phyloP scores from a whole-genome alignment of 306 rosid species.

The Canavalia gladiata region DNA sequence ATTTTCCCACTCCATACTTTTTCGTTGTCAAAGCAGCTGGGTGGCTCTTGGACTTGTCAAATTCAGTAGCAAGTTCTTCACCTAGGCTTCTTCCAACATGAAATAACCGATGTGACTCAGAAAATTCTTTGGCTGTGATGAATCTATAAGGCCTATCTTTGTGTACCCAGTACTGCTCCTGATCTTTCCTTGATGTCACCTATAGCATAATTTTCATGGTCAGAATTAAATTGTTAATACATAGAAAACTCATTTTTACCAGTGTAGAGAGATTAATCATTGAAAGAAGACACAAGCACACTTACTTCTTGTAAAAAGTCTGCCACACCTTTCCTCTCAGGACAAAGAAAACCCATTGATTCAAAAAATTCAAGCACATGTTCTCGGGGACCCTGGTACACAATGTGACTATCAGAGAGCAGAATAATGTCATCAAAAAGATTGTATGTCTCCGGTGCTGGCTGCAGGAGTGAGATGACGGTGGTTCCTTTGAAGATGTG shows the following conservation, averaged over 20 bases:
- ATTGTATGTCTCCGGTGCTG: constrained; percentile 72
- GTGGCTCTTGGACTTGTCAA: constrained; percentile 71
- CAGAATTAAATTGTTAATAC: neutral
- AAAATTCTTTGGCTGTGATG: constrained; percentile 59
- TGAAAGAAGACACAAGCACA: constrained; percentile 28
- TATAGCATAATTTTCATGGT: constrained; percentile 16
- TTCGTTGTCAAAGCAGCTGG: constrained; percentile 63
- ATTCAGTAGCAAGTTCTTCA: constrained; percentile 57
- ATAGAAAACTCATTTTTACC: neutral
- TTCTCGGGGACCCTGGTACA: constrained; percentile 68
- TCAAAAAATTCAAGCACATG: constrained; percentile 58
- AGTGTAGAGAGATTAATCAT: neutral
- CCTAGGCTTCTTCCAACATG: constrained; percentile 56
- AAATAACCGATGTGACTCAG: constrained; percentile 56
- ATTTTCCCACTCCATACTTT: constrained; percentile 59
- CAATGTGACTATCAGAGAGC: constrained; percentile 64
- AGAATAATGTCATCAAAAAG: constrained; percentile 71
- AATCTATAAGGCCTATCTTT: constrained; percentile 62
- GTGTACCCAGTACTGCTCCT: constrained; percentile 66
- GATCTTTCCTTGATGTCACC: constrained; percentile 77
- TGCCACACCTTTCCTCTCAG: constrained; percentile 67
- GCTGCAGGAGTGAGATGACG: constrained; percentile 66
- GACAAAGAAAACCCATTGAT: constrained; percentile 65
- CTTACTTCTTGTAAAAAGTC: constrained; percentile 72
- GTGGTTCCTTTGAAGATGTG: constrained; percentile 65